Evolutionary conservation across 2,329 filamentous ascomycete genomes (phyloP).

Genomic region (Alternaria sp.): DNA sequence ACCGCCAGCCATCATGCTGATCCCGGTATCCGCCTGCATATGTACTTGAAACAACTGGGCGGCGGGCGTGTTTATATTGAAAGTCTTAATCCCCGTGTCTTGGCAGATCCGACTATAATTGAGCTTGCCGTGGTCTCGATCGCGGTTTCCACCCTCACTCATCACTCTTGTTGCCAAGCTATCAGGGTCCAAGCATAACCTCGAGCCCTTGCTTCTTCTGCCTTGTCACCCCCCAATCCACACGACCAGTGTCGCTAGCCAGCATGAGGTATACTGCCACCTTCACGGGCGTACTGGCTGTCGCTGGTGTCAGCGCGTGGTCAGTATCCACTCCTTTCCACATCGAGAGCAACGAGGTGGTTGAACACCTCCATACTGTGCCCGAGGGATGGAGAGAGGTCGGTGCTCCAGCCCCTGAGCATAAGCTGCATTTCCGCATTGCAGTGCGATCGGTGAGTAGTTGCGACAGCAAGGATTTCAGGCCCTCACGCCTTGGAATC

Average conservation of each 20-base stretch:
- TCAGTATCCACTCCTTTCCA: conserved; percentile 29
- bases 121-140: background rate
- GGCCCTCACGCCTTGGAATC: background rate
- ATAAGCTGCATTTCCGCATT: conserved; percentile 50
- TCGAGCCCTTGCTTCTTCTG: background rate
- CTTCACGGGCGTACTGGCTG: conserved; percentile 44
- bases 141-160: background rate
- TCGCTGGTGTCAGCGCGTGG: conserved; percentile 39
- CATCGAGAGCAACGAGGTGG: conserved; percentile 35
- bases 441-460: conserved; percentile 49
- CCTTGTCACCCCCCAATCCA: background rate
- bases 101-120: conserved; percentile 11
- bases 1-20: background rate
- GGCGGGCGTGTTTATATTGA: conserved; percentile 1
- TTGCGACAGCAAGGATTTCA: background rate
- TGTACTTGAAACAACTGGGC: background rate
- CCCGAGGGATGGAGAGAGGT: conserved; percentile 50
- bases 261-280: conserved; percentile 44
- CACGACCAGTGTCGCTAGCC: conserved; percentile 2
- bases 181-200: background rate
- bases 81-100: background rate
- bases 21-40: conserved; percentile 2
- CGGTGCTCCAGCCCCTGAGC: conserved; percentile 40
- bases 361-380: conserved; percentile 44
- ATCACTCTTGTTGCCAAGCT: background rate